phyloP scores from a whole-genome alignment of 257 asterid genomes.

The Salvia rosmarinus region DNA sequence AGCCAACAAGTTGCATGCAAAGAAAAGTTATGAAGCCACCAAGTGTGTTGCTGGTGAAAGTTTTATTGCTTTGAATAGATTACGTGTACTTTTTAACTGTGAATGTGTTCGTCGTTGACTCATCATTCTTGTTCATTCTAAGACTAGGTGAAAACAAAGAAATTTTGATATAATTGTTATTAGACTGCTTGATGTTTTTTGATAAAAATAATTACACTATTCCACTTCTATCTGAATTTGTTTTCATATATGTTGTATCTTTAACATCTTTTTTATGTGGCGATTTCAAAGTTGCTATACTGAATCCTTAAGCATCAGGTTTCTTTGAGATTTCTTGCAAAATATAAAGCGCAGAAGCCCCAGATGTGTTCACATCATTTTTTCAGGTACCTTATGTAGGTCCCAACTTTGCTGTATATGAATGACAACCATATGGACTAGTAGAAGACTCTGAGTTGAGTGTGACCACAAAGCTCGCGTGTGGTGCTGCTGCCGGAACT shows the following conservation, averaged over 20 bases:
- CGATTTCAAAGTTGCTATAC: neutral
- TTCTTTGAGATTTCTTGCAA: neutral
- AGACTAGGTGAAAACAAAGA: neutral
- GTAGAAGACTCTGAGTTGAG: slow-evolving; percentile 60
- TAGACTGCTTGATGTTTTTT: neutral
- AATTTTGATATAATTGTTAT: neutral
- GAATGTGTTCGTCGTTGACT: too few species aligned
- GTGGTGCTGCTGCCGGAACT: slow-evolving; percentile 42
- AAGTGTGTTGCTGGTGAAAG: too few species aligned
- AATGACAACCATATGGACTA: slow-evolving; percentile 56
- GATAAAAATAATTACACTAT: neutral
- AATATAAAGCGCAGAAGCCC: too few species aligned
- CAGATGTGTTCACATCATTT: neutral
- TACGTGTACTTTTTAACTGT: too few species aligned
- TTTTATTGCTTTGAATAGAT: too few species aligned
- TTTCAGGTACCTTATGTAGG: slow-evolving; percentile 65
- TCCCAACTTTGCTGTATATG: slow-evolving; percentile 79
- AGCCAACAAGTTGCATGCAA: too few species aligned
- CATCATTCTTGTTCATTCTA: neutral
- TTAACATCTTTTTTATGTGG: slow-evolving; percentile 36
- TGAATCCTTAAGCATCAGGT: neutral
- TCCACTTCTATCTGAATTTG: neutral
- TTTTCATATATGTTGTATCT: neutral
- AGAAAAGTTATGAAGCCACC: too few species aligned
- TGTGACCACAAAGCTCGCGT: slow-evolving; percentile 64